phyloP scores from a whole-genome alignment of 2,329 filamentous ascomycete genomes.

The Fusarium nygamai region DNA sequence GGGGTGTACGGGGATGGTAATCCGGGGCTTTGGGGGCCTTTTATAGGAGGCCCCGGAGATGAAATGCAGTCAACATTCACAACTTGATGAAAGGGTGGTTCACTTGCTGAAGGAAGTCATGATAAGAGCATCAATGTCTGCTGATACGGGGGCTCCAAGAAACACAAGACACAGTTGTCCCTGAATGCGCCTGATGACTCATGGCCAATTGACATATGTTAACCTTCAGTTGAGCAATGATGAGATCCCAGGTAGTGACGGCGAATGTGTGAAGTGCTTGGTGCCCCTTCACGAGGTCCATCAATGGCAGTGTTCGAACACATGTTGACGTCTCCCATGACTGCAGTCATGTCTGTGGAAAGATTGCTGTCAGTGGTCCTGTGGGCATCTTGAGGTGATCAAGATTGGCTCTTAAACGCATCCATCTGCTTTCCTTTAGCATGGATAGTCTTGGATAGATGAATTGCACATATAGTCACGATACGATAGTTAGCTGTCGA shows the following conservation, averaged over 20 bases:
- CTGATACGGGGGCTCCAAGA: neutral
- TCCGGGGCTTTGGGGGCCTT: rapidly evolving
- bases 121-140: too few species aligned
- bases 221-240: neutral
- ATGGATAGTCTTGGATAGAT: rapidly evolving
- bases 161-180: neutral
- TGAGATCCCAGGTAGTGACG: too few species aligned
- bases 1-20: neutral
- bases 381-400: neutral
- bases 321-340: neutral
- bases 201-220: too few species aligned
- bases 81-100: neutral
- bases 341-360: neutral
- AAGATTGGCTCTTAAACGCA: neutral
- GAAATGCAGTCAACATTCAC: neutral
- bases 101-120: neutral
- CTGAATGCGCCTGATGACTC: neutral
- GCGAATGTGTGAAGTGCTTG: too few species aligned
- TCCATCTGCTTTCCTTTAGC: neutral
- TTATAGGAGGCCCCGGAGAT: neutral
- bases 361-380: rapidly evolving
- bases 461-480: neutral
- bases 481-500: too few species aligned
- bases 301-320: rapidly evolving
- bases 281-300: neutral